Percentiles rank a stretch among this genome's conserved stretches.
Conservation (phyloP, 2,329 filamentous ascomycete genomes). For the Colletotrichum kahawae region DNA sequence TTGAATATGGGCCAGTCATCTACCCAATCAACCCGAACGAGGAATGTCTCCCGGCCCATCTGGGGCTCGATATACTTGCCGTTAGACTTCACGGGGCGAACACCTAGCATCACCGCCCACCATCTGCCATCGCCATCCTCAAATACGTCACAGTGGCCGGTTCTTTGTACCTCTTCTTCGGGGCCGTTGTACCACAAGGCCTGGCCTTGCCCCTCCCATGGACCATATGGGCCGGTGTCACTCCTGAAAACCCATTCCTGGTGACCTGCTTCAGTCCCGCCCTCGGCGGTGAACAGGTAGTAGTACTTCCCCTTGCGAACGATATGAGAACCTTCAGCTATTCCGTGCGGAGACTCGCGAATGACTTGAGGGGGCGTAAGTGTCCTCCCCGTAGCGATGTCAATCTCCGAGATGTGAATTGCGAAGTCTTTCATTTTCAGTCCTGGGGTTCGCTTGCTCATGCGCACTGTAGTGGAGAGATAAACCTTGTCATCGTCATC, state of each 20-base stretch:
- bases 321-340: conserved; percentile 48
- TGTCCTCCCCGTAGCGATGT: conserved; percentile 44
- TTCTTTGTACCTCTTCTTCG: conserved; percentile 53
- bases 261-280: conserved; percentile 52
- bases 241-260: conserved; percentile 58
- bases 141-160: conserved; percentile 54
- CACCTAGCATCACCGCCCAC: conserved; percentile 53
- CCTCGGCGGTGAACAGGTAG: conserved; percentile 45
- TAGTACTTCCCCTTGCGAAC: conserved; percentile 38
- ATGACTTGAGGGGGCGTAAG: conserved; percentile 39
- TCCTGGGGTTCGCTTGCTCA: conserved; percentile 37
- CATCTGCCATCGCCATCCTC: conserved; percentile 48
- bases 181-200: conserved; percentile 52
- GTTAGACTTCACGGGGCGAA: conserved; percentile 38
- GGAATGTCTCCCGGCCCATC: conserved; percentile 53
- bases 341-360: conserved; percentile 40
- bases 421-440: conserved; percentile 55
- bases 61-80: conserved; percentile 42
- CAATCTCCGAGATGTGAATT: conserved; percentile 50
- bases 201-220: conserved; percentile 52
- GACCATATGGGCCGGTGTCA: conserved; percentile 45
- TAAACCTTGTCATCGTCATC: conserved; percentile 55
- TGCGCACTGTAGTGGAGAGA: conserved; percentile 46
- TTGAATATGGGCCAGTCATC: conserved; percentile 59
- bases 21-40: conserved; percentile 54